A percentile compares a stretch with the other conserved stretches of the same genome.
Conservation (phyloP, 1,139 yeast genomes). For the Lodderomyces pseudojiufengensis region DNA sequence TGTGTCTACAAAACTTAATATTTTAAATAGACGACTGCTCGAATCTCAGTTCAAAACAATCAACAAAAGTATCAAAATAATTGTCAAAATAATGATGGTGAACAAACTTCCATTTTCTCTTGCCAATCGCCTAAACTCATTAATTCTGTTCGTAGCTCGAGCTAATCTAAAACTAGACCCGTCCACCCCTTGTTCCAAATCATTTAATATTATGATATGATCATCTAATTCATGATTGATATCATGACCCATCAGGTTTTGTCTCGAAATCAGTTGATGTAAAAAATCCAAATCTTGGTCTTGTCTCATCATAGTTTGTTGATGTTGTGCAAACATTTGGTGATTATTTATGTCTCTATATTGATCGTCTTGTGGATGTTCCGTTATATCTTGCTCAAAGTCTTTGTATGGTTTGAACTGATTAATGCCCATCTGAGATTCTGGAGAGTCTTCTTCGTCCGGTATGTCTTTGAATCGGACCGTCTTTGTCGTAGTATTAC, state of each 20-base stretch:
- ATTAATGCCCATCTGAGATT: conserved; percentile 21
- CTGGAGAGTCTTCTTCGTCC: conserved; percentile 18
- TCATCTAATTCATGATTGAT: conserved; percentile 67
- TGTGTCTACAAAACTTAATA: too few relatives aligned
- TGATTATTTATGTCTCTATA: conserved; percentile 22
- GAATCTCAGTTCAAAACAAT: conserved; percentile 43
- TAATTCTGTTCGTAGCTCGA: conserved; percentile 53
- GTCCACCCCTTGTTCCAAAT: conserved; percentile 67
- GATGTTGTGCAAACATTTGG: conserved; percentile 63
- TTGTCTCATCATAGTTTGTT: conserved; percentile 59
- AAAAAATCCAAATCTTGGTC: conserved; percentile 59
- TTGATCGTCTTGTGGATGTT: conserved; percentile 4
- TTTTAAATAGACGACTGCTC: too few relatives aligned
- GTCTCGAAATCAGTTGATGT: conserved; percentile 60
- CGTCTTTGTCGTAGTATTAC: conserved; percentile 27
- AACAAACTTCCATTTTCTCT: conserved; percentile 71
- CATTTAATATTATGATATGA: conserved; percentile 66
- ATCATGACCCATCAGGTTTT: conserved; percentile 59
- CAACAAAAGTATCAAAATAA: conserved; percentile 55
- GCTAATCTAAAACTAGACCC: conserved; percentile 47
- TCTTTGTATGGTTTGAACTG: conserved; percentile 44
- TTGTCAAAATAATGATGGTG: conserved; percentile 61
- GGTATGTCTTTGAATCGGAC: conserved; percentile 53
- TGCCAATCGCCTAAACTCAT: conserved; percentile 51
- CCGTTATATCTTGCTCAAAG: conserved; percentile 22